Percentiles rank a stretch among this genome's conserved stretches.
phyloP scores from a whole-genome alignment of 148 eudicot species.

The Spergularia marina region DNA sequence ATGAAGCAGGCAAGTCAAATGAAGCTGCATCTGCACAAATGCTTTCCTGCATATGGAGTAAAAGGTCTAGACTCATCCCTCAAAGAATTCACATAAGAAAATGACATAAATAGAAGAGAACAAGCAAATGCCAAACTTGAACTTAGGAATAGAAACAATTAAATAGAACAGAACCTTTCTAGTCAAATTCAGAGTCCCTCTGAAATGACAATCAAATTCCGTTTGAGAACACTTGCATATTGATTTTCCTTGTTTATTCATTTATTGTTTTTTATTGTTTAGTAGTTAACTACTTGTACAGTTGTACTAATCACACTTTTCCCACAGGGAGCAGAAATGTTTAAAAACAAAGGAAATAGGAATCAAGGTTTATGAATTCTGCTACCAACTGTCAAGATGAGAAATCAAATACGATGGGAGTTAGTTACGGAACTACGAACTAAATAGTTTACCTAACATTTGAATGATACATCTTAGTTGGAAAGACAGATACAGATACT shows the following conservation, averaged over 20 bases:
- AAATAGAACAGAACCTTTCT: not conserved
- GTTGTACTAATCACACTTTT: not conserved
- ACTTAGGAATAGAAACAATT: constrained; percentile 2
- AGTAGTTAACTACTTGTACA: not conserved
- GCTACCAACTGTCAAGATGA: not conserved
- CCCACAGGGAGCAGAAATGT: not conserved
- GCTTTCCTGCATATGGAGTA: constrained; percentile 59
- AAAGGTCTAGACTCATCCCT: constrained; percentile 10
- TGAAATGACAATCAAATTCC: not conserved
- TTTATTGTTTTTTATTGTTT: not conserved
- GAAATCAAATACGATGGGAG: not conserved
- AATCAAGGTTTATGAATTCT: constrained; percentile 2
- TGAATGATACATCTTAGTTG: not conserved
- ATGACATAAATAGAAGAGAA: not conserved
- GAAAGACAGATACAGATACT: not conserved
- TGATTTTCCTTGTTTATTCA: not conserved
- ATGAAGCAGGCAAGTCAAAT: constrained; percentile 75
- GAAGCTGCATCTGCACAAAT: constrained; percentile 97
- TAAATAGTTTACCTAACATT: too few species aligned
- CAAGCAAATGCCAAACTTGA: not conserved
- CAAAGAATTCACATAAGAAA: not conserved
- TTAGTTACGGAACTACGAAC: too few species aligned
- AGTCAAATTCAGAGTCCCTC: not conserved
- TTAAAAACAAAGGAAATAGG: not conserved
- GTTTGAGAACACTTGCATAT: not conserved